A percentile compares a stretch with the other conserved stretches of the same genome.
phyloP scores from a whole-genome alignment of 371 early-diverging fungal species.

The Circinella minor region DNA sequence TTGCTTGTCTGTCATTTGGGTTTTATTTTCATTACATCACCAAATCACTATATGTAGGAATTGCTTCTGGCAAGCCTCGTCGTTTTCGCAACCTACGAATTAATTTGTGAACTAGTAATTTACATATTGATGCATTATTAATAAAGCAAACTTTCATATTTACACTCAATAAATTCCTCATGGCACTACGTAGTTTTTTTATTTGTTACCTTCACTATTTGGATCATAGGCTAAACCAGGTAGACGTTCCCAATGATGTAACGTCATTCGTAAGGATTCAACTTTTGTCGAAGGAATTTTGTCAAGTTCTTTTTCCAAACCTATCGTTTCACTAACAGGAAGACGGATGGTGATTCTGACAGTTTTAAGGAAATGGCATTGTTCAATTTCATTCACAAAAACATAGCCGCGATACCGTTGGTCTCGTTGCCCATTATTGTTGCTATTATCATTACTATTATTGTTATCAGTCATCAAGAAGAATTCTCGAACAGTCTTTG shows the following conservation, averaged over 20 bases:
- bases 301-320: not conserved
- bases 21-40: not conserved
- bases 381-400: too few relatives aligned
- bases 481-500: not conserved
- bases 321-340: not conserved
- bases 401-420: too few relatives aligned
- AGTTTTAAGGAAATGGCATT: not conserved
- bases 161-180: too few relatives aligned
- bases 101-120: not conserved
- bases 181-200: not conserved
- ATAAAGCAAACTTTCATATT: too few relatives aligned
- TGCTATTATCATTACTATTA: not conserved
- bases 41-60: not conserved
- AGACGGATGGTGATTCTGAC: not conserved
- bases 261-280: not conserved
- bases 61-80: not conserved
- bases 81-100: not conserved
- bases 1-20: not conserved
- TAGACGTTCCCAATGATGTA: not conserved
- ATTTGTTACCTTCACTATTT: not conserved
- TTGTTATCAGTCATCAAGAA: not conserved
- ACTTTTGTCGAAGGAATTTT: not conserved
- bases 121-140: too few relatives aligned
- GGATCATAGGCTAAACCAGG: not conserved
- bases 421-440: too few relatives aligned